These are phyloP conservation scores for Globisporangium lucens DNA, from an alignment of 352 stramenopile species.

Conservation along the genomic window DNA sequence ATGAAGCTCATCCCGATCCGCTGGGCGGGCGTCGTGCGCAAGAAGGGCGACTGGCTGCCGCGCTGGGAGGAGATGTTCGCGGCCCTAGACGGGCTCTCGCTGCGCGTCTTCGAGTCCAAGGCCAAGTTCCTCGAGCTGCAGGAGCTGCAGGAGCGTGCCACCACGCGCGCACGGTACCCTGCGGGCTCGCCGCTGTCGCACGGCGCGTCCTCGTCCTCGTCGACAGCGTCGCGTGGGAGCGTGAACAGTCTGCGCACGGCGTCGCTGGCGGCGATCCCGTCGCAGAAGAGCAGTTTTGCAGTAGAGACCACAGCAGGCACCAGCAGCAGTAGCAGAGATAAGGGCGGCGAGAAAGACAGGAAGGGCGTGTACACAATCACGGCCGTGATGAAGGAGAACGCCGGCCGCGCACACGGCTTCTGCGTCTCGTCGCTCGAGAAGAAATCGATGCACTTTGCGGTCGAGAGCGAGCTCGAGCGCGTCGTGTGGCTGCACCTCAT, in stretches of 20 bases:
- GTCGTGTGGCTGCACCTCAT: slow-evolving; percentile 76
- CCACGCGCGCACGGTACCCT: slow-evolving; percentile 17
- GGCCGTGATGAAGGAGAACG: slow-evolving; percentile 53
- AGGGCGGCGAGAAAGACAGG: slow-evolving; percentile 41
- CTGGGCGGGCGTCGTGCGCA: slow-evolving; percentile 59
- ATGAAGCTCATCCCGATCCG: slow-evolving; percentile 73
- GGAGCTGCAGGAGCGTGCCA: slow-evolving; percentile 32
- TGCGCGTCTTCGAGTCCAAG: slow-evolving; percentile 74
- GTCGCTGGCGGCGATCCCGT: slow-evolving; percentile 6
- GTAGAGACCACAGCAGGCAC: not conserved
- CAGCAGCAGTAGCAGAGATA: not conserved
- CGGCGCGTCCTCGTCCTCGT: not conserved
- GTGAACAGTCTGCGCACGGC: slow-evolving; percentile 5
- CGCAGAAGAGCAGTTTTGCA: not conserved
- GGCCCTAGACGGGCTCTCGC: slow-evolving; percentile 52
- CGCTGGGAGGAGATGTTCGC: slow-evolving; percentile 73
- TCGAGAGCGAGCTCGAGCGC: slow-evolving; percentile 69
- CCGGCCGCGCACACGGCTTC: slow-evolving; percentile 56
- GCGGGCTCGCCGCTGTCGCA: slow-evolving; percentile 6
- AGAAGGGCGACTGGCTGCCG: slow-evolving; percentile 78
- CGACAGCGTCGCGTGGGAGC: not conserved
- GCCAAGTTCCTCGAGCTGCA: slow-evolving; percentile 43
- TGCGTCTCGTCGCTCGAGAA: slow-evolving; percentile 51
- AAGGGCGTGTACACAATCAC: slow-evolving; percentile 53
- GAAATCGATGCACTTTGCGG: slow-evolving; percentile 54